Evolutionary conservation across 352 stramenopile species (phyloP).

Genomic region (Globisporangium nagaii): DNA sequence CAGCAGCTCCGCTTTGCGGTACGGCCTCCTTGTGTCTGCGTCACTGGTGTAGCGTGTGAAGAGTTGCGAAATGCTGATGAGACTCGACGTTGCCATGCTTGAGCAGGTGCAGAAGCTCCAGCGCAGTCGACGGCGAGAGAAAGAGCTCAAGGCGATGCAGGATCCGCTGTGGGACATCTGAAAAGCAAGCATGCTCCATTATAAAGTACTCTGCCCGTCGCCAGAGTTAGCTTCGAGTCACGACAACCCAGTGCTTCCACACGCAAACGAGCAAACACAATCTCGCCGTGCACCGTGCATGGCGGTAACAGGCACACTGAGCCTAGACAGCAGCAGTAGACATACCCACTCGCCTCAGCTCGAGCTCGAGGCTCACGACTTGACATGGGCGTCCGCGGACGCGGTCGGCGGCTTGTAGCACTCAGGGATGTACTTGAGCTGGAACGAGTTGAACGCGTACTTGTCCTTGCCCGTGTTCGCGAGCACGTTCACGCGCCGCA

Average conservation of each 20-base stretch:
- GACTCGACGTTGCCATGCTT: neutral
- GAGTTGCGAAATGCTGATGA: too few species aligned
- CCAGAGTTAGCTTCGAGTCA: too few species aligned
- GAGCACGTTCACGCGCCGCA: slow-evolving; percentile 80
- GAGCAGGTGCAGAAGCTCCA: slow-evolving; percentile 65
- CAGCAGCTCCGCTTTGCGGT: slow-evolving; percentile 66
- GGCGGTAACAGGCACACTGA: neutral
- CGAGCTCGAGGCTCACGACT: slow-evolving; percentile 34
- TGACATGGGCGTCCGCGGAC: slow-evolving; percentile 69
- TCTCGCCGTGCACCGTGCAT: too few species aligned
- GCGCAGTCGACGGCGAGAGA: slow-evolving; percentile 61
- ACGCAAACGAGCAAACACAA: slow-evolving; percentile 8
- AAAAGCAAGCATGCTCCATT: neutral
- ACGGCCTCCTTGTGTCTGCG: too few species aligned
- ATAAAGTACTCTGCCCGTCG: slow-evolving; percentile 1
- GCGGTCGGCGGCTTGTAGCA: slow-evolving; percentile 88
- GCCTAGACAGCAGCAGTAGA: too few species aligned
- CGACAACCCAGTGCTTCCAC: too few species aligned
- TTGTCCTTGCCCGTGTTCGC: slow-evolving; percentile 88
- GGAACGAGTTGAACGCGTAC: slow-evolving; percentile 97
- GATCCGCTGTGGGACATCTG: slow-evolving; percentile 66
- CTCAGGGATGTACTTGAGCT: slow-evolving; percentile 96
- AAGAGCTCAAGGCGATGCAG: slow-evolving; percentile 54
- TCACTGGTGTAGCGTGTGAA: too few species aligned
- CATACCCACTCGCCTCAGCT: neutral